Percentiles rank a stretch among this genome's conserved stretches.
These are phyloP conservation scores for Xylaria longipes DNA, from an alignment of 495 filamentous ascomycete genomes.

Conservation along the genomic window DNA sequence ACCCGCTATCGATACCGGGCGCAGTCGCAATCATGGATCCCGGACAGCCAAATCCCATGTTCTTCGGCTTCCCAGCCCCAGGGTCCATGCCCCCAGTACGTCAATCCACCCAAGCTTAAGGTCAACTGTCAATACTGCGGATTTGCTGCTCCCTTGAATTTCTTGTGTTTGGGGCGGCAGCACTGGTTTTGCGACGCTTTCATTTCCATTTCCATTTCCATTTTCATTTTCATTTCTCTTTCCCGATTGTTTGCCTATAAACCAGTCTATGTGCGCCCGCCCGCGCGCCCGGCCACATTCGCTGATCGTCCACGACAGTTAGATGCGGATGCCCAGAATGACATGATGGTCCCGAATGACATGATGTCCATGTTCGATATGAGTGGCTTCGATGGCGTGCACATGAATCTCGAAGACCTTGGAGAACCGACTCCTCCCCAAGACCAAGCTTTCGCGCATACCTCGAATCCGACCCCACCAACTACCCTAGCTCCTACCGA, in stretches of 20 bases:
- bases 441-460: slow-evolving; percentile 32
- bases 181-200: not conserved
- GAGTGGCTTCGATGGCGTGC: slow-evolving; percentile 46
- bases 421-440: slow-evolving; percentile 31
- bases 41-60: slow-evolving; percentile 41
- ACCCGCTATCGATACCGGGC: slow-evolving; percentile 15
- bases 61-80: slow-evolving; percentile 42
- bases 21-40: slow-evolving; percentile 45
- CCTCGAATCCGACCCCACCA: slow-evolving; percentile 30
- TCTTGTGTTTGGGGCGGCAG: not conserved
- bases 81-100: slow-evolving; percentile 37
- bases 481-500: slow-evolving; percentile 33
- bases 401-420: slow-evolving; percentile 45
- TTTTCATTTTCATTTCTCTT: not conserved
- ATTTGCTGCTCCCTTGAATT: not conserved
- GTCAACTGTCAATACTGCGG: not conserved
- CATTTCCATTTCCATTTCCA: not conserved
- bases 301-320: slow-evolving; percentile 25
- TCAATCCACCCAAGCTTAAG: slow-evolving; percentile 12
- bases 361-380: slow-evolving; percentile 51
- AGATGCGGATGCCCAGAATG: slow-evolving; percentile 29
- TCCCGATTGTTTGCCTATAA: slow-evolving; percentile 4
- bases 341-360: slow-evolving; percentile 44
- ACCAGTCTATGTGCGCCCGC: not conserved
- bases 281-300: not conserved